Conservation (phyloP, 331 rosid genomes). For the Cydonia oblonga region DNA sequence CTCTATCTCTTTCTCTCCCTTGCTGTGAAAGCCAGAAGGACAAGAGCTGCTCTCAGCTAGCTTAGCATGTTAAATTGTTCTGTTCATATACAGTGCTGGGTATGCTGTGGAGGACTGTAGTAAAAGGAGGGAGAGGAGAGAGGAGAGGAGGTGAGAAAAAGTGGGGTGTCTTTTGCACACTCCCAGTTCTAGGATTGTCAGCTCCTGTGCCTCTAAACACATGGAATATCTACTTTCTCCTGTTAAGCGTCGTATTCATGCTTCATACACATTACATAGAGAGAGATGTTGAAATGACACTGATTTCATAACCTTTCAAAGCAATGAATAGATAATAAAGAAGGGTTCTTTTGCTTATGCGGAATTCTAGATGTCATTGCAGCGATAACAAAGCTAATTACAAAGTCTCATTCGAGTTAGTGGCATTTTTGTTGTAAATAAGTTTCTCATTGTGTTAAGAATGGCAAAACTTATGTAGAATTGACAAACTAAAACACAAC, state of each 20-base stretch:
- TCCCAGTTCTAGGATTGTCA: constrained; percentile 73
- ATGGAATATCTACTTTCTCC: constrained; percentile 33
- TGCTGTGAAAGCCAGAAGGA: neutral
- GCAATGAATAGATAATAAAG: too few species aligned
- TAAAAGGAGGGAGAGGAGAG: constrained; percentile 6
- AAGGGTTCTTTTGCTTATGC: too few species aligned
- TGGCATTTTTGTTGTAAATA: neutral
- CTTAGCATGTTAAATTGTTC: constrained; percentile 38
- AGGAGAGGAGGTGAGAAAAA: constrained; percentile 25
- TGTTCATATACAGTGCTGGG: constrained; percentile 11
- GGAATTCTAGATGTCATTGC: too few species aligned
- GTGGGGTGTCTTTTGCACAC: constrained; percentile 70
- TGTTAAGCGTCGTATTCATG: constrained; percentile 28
- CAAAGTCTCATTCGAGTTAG: neutral
- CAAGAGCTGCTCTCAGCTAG: neutral
- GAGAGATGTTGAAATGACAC: constrained; percentile 58
- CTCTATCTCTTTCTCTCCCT: neutral
- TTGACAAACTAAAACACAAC: too few species aligned
- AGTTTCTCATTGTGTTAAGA: neutral
- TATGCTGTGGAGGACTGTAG: constrained; percentile 28
- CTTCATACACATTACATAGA: neutral
- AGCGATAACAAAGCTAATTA: too few species aligned
- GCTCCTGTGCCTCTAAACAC: constrained; percentile 37
- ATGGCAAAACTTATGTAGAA: too few species aligned
- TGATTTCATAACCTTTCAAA: constrained; percentile 35